Base-by-base conservation (phyloP, 2,329 filamentous ascomycete species). In the Tolypocladium tropicale region DNA sequence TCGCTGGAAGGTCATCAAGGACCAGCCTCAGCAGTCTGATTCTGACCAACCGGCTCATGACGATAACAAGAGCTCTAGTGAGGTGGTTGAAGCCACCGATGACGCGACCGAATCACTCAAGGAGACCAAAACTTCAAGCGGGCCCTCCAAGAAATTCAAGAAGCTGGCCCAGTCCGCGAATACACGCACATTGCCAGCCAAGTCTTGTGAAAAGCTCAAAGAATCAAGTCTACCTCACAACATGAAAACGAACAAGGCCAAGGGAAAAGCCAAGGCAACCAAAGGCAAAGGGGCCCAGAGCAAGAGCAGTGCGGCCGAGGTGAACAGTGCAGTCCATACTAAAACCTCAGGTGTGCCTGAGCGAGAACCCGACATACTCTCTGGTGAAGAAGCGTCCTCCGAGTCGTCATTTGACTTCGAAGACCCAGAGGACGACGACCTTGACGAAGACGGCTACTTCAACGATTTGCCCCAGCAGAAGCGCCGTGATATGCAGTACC, bases 1-100 rank as follows among this genome's bases (percentile, higher is more conserved):
- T 23, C 68, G 70, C 4, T 74, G 68, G 69, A 63, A 66, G 37
- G 50, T 61, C n/a, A 63, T 72, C 39, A 63, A 67, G 55, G 55
- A 63, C n/a, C 59, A 62, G 54, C 16, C 56, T 16, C 58, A 61
- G 55, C 21, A 57, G 41, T 25, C 39, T 25, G 33, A 55, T 10
- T 37, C 32, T 32, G 28, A 51, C 32, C 49, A 53, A 46, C 53
- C 59, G 5, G 52, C 53, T 4, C 52, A 57, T 2, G 50, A 33
- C 1, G 48, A 57, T 14, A 49, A 56, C 28, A 32, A 21, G 23
- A 41, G n/a, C 32, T 6, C 21, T 7, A 3, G 25, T 3, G 18
- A 52, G 43, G n/a, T 33, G 6, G 32, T 30, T 14, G 25, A 25
- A 36, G 21, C 16, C 11, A 21, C 43, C 14, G 46, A 34, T 12